phyloP scores from a whole-genome alignment of 2,329 filamentous ascomycete genomes.

The Penicillium glabrum region DNA sequence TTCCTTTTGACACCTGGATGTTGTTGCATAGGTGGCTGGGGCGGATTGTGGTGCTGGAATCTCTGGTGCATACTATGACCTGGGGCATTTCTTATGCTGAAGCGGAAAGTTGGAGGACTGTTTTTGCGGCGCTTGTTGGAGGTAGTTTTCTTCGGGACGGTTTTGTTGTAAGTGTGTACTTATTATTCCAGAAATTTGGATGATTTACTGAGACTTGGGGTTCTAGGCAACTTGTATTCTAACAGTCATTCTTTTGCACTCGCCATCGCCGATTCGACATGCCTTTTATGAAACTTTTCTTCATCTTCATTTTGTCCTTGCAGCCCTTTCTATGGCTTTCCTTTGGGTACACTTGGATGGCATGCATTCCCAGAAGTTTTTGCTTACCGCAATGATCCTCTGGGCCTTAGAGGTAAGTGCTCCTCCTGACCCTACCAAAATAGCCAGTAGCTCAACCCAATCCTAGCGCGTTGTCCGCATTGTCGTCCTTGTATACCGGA shows the following conservation, averaged over 20 bases:
- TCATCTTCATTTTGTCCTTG: constrained; percentile 77
- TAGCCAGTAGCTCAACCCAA: constrained; percentile 11
- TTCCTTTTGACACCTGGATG: constrained; percentile 47
- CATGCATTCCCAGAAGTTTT: constrained; percentile 70
- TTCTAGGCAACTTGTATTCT: constrained; percentile 53
- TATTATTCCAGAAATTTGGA: constrained; percentile 6
- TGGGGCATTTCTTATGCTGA: constrained; percentile 72
- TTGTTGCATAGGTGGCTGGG: constrained; percentile 78
- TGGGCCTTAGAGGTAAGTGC: constrained; percentile 66
- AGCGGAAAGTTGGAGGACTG: constrained; percentile 37
- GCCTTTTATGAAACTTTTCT: constrained; percentile 96
- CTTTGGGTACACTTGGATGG: constrained; percentile 76
- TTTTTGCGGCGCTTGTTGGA: constrained; percentile 28
- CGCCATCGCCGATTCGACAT: constrained; percentile 73
- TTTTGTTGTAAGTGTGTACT: constrained; percentile 37
- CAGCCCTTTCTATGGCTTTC: constrained; percentile 64
- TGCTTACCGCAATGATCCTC: constrained; percentile 70
- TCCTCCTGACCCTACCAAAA: background rate
- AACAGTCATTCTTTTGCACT: constrained; percentile 65
- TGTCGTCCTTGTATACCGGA: constrained; percentile 63
- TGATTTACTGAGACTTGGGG: background rate
- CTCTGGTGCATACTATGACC: constrained; percentile 66
- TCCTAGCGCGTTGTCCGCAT: constrained; percentile 58
- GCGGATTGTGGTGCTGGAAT: constrained; percentile 67
- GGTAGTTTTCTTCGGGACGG: constrained; percentile 42